These are phyloP conservation scores for Phytophthora tubulina DNA, from an alignment of 352 stramenopile species.

Conservation along the genomic window DNA sequence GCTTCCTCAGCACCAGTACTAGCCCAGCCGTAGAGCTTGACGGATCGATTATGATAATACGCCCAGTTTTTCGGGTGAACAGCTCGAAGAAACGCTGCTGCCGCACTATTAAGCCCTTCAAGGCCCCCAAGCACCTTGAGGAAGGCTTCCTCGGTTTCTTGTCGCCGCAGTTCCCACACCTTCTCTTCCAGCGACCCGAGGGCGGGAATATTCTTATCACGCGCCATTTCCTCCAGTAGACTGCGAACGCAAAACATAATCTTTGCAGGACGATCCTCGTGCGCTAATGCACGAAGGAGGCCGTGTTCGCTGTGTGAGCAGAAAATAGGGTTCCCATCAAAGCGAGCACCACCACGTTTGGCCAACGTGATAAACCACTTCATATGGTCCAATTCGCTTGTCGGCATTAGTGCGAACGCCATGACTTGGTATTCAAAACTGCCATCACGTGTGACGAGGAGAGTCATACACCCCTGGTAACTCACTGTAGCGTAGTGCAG, in stretches of 20 bases:
- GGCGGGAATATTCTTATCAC: slow-evolving; percentile 82
- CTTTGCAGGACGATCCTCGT: slow-evolving; percentile 62
- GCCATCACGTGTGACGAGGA: slow-evolving; percentile 75
- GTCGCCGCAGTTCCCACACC: slow-evolving; percentile 68
- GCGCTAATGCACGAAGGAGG: slow-evolving; percentile 61
- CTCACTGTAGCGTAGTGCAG: slow-evolving; percentile 75
- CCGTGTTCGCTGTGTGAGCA: slow-evolving; percentile 70
- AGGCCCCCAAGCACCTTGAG: slow-evolving; percentile 57
- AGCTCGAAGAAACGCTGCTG: slow-evolving; percentile 62
- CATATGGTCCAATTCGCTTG: slow-evolving; percentile 73
- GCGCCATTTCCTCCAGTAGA: slow-evolving; percentile 69
- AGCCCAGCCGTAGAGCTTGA: slow-evolving; percentile 75
- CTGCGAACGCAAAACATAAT: slow-evolving; percentile 82
- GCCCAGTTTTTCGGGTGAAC: slow-evolving; percentile 79
- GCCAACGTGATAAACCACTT: slow-evolving; percentile 77
- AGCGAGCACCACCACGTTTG: slow-evolving; percentile 57
- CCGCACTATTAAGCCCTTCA: slow-evolving; percentile 61
- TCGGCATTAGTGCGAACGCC: slow-evolving; percentile 75
- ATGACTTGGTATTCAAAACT: slow-evolving; percentile 75
- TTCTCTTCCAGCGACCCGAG: slow-evolving; percentile 67
- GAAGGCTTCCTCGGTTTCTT: slow-evolving; percentile 71
- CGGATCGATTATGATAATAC: slow-evolving; percentile 68
- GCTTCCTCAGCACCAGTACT: slow-evolving; percentile 70
- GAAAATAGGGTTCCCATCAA: slow-evolving; percentile 67
- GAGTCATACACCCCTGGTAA: slow-evolving; percentile 69